These are phyloP conservation scores for Rhizopogon roseolus DNA, from an alignment of 768 basidiomycete species.

Conservation along the genomic window DNA sequence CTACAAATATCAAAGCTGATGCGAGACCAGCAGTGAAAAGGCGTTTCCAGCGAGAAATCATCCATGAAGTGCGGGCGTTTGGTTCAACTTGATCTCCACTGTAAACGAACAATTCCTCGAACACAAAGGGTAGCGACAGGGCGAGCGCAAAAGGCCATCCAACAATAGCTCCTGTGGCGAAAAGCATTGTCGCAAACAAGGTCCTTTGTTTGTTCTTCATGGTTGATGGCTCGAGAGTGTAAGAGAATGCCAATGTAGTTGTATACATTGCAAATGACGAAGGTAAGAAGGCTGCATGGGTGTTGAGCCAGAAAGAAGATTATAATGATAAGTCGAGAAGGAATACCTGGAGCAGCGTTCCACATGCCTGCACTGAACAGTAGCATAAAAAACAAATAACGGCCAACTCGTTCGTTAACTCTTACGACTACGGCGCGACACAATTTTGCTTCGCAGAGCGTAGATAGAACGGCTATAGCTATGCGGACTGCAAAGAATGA, in stretches of 20 bases:
- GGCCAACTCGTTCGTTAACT: slow-evolving; percentile 84
- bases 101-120: slow-evolving; percentile 83
- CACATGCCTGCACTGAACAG: slow-evolving; percentile 91
- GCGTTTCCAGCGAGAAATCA: slow-evolving; percentile 53
- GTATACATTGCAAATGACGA: slow-evolving; percentile 96
- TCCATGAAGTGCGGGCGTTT: slow-evolving; percentile 46
- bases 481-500: slow-evolving; percentile 89
- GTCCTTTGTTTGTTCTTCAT: slow-evolving; percentile 50
- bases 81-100: slow-evolving; percentile 61
- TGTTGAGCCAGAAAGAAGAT: slow-evolving; percentile 6
- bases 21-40: slow-evolving; percentile 47
- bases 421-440: slow-evolving; percentile 77
- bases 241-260: slow-evolving; percentile 73
- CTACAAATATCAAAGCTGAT: slow-evolving; percentile 61
- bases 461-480: slow-evolving; percentile 65
- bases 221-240: slow-evolving; percentile 55
- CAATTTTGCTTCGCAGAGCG: slow-evolving; percentile 75
- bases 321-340: neutral
- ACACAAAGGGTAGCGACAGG: slow-evolving; percentile 80
- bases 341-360: slow-evolving; percentile 76
- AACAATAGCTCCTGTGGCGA: slow-evolving; percentile 80
- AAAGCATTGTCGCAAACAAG: slow-evolving; percentile 58
- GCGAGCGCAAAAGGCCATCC: slow-evolving; percentile 98
- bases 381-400: slow-evolving; percentile 89
- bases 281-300: slow-evolving; percentile 75